A percentile compares a stretch with the other conserved stretches of the same genome.
Evolutionary conservation across 495 filamentous ascomycete genomes (phyloP).

Genomic region (Penicillium antarcticum): DNA sequence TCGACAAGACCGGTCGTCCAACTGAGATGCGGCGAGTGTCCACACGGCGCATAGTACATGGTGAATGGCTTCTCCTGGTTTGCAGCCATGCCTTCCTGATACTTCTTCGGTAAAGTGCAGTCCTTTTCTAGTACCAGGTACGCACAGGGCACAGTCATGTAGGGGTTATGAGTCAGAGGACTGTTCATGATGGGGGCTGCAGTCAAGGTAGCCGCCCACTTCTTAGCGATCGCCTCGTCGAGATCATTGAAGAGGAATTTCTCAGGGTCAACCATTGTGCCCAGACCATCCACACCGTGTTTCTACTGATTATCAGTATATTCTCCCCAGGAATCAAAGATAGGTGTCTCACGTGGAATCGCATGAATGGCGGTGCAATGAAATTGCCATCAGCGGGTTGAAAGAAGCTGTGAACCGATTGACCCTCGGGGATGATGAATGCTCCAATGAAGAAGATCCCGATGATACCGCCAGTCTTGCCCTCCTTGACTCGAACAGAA

Average conservation of each 20-base stretch:
- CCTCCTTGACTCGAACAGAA: slow-evolving; percentile 13
- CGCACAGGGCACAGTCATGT: slow-evolving; percentile 28
- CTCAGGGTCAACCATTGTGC: slow-evolving; percentile 12
- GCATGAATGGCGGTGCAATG: slow-evolving; percentile 16
- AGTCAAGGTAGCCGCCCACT: slow-evolving; percentile 31
- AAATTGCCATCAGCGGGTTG: slow-evolving; percentile 22
- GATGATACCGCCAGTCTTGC: slow-evolving; percentile 29
- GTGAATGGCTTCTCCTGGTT: slow-evolving; percentile 20
- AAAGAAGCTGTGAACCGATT: slow-evolving; percentile 27
- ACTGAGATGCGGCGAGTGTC: slow-evolving; percentile 27
- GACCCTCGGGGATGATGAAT: slow-evolving; percentile 27
- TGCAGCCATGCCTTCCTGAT: slow-evolving; percentile 30
- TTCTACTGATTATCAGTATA: slow-evolving; percentile 13
- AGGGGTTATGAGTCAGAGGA: slow-evolving; percentile 30
- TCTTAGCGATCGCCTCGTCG: slow-evolving; percentile 10
- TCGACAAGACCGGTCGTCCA: slow-evolving; percentile 20
- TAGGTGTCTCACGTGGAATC: slow-evolving; percentile 19
- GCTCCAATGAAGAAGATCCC: slow-evolving; percentile 32
- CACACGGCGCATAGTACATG: slow-evolving; percentile 19
- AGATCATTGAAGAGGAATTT: slow-evolving; percentile 27
- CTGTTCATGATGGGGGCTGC: slow-evolving; percentile 24
- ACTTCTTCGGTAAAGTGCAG: slow-evolving; percentile 15
- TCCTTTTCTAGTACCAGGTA: slow-evolving; percentile 33
- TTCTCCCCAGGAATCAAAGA: not conserved
- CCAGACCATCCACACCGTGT: slow-evolving; percentile 16